Percentiles rank a stretch among this genome's conserved stretches.
Evolutionary conservation across 2,329 filamentous ascomycete species (phyloP).

Genomic region (Magnaporthiopsis incrustans): DNA sequence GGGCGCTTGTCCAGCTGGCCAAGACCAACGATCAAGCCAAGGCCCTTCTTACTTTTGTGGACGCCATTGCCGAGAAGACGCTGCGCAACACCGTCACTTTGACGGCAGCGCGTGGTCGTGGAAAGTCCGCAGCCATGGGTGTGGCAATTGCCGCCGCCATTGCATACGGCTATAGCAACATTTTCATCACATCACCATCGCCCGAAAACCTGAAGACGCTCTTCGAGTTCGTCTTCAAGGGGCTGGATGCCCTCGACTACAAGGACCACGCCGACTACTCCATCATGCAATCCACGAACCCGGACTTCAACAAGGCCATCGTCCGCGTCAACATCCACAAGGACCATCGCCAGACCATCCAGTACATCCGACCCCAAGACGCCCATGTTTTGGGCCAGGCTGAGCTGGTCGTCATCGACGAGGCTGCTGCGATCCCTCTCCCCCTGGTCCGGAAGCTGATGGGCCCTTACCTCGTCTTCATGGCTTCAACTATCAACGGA

Average conservation of each 20-base stretch:
- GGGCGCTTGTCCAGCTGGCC: constrained; percentile 74
- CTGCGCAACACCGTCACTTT: constrained; percentile 86
- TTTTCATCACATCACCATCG: constrained; percentile 96
- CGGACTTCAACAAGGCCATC: constrained; percentile 98
- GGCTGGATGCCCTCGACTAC: constrained; percentile 90
- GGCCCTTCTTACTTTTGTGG: constrained; percentile 91
- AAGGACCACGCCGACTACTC: constrained; percentile 95
- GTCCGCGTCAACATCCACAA: constrained; percentile 93
- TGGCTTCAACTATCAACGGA: constrained; percentile 98
- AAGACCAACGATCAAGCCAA: constrained; percentile 94
- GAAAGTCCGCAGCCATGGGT: constrained; percentile 93
- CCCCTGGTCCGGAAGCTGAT: constrained; percentile 89
- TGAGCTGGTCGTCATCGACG: constrained; percentile 91
- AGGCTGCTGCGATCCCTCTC: constrained; percentile 91
- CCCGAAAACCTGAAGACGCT: constrained; percentile 98
- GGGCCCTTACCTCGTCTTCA: constrained; percentile 95
- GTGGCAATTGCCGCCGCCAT: constrained; percentile 90
- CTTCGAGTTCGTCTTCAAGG: constrained; percentile 98
- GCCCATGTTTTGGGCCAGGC: constrained; percentile 91
- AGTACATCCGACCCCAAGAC: constrained; percentile 96
- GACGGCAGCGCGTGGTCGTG: constrained; percentile 87
- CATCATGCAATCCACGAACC: constrained; percentile 96
- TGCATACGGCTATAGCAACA: constrained; percentile 96
- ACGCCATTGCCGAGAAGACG: constrained; percentile 94
- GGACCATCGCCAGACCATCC: constrained; percentile 93